Percentiles rank a stretch among this genome's conserved stretches.
phyloP scores from a whole-genome alignment of 345 rosid species.

The Erucastrum elatum region DNA sequence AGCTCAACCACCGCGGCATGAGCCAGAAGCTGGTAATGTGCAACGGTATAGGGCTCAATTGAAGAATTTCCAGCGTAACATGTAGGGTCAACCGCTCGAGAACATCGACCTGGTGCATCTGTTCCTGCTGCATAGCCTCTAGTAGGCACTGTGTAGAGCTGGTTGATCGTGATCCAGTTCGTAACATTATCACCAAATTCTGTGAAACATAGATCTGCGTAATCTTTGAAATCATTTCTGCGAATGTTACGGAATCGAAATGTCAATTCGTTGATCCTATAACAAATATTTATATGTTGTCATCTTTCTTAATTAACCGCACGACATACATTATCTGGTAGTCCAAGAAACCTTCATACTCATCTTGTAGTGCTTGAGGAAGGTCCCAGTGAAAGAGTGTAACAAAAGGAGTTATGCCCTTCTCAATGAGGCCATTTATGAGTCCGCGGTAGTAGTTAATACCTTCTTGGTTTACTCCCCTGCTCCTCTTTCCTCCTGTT shows the following conservation, averaged over 20 bases:
- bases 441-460: constrained; percentile 43
- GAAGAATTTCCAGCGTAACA: constrained; percentile 38
- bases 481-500: constrained; percentile 41
- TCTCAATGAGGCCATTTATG: constrained; percentile 41
- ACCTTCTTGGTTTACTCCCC: constrained; percentile 47
- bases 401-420: constrained; percentile 44
- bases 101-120: constrained; percentile 41
- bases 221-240: constrained; percentile 39
- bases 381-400: constrained; percentile 55
- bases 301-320: neutral
- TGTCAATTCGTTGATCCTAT: neutral
- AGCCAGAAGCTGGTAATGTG: constrained; percentile 37
- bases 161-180: constrained; percentile 52
- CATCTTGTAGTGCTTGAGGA: constrained; percentile 50
- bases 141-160: constrained; percentile 32
- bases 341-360: constrained; percentile 48
- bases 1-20: constrained; percentile 26
- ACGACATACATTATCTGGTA: constrained; percentile 14
- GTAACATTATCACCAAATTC: constrained; percentile 48
- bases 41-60: constrained; percentile 31
- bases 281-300: neutral
- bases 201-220: constrained; percentile 42
- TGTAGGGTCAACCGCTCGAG: constrained; percentile 3
- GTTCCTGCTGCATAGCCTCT: constrained; percentile 32
- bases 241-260: neutral